These are phyloP conservation scores for Funneliformis mosseae DNA, from an alignment of 192 early-diverging fungal species.

Conservation along the genomic window DNA sequence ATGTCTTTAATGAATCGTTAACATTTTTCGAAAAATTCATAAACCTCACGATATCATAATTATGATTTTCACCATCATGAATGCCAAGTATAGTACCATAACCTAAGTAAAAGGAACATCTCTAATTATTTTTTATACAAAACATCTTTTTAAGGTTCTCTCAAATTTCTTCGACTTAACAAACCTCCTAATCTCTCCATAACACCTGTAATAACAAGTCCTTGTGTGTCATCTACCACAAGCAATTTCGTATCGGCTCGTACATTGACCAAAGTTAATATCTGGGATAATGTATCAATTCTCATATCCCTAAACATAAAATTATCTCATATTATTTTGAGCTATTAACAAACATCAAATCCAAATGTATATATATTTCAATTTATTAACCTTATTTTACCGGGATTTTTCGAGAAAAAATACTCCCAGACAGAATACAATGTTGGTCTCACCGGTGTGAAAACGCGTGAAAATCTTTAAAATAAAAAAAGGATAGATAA, in stretches of 20 bases:
- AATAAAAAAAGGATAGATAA: not conserved
- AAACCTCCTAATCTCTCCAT: slow-evolving; percentile 73
- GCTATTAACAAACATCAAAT: not conserved
- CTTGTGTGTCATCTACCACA: slow-evolving; percentile 90
- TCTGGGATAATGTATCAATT: slow-evolving; percentile 89
- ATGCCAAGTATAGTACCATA: slow-evolving; percentile 68
- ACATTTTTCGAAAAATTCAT: slow-evolving; percentile 69
- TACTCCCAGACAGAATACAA: slow-evolving; percentile 76
- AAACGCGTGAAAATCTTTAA: slow-evolving; percentile 75
- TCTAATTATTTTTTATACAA: not conserved
- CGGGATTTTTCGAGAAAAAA: slow-evolving; percentile 76
- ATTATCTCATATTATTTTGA: not conserved
- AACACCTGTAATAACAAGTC: slow-evolving; percentile 78
- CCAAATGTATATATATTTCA: not conserved
- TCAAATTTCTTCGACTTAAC: not conserved
- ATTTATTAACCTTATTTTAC: slow-evolving; percentile 66
- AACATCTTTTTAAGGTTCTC: slow-evolving; percentile 17
- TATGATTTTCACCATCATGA: slow-evolving; percentile 73
- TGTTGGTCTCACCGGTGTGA: slow-evolving; percentile 77
- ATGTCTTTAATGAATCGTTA: slow-evolving; percentile 56
- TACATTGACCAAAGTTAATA: slow-evolving; percentile 83
- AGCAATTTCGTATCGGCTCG: slow-evolving; percentile 68
- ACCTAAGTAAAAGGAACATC: slow-evolving; percentile 35
- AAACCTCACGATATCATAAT: slow-evolving; percentile 74
- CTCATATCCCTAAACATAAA: slow-evolving; percentile 63